Conservation (phyloP, 73 alveolate genomes). For the Symbiodinium pilosum region DNA sequence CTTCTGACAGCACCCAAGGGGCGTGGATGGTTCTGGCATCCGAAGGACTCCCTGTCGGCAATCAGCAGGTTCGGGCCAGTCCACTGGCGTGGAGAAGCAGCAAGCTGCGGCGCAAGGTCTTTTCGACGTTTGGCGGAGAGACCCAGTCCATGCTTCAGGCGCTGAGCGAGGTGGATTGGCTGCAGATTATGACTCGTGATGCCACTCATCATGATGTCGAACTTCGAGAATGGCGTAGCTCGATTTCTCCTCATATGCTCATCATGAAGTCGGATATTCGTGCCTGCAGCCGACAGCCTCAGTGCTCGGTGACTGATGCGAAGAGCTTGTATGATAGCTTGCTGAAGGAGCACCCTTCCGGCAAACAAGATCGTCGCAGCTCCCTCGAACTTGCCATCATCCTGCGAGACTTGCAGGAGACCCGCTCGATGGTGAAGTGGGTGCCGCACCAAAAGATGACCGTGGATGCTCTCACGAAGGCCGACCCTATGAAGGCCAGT, state of each 20-base stretch:
- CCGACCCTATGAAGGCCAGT: neutral
- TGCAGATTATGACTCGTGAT: neutral
- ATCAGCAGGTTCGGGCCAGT: neutral
- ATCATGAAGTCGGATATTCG: neutral
- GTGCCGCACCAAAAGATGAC: too few species aligned
- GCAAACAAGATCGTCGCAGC: too few species aligned
- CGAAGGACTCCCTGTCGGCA: neutral
- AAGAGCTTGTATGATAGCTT: neutral
- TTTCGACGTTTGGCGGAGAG: neutral
- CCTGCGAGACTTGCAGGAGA: too few species aligned
- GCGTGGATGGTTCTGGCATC: neutral
- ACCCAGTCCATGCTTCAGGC: neutral
- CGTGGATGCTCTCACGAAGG: neutral
- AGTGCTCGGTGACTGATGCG: neutral
- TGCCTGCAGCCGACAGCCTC: neutral
- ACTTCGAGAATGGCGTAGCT: neutral
- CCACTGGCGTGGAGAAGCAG: neutral
- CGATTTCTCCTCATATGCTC: neutral
- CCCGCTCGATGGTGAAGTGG: too few species aligned
- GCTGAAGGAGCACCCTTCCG: too few species aligned
- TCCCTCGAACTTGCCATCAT: neutral
- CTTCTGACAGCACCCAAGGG: neutral
- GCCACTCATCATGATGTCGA: neutral
- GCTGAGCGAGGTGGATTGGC: neutral
- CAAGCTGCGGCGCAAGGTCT: neutral